phyloP scores from a whole-genome alignment of 202 grass and related monocot species.

The Schoenoplectus triqueter region DNA sequence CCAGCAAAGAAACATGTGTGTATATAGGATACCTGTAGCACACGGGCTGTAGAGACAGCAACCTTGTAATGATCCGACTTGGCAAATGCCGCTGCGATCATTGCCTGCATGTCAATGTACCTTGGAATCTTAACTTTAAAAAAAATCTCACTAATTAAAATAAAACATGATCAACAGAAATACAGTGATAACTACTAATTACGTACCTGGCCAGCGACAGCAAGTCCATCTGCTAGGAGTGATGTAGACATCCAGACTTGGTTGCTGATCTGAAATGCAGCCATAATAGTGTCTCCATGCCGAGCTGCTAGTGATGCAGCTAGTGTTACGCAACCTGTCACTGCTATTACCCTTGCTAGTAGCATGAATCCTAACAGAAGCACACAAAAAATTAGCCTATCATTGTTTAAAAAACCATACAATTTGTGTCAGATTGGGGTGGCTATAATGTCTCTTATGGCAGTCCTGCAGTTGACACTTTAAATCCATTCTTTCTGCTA shows the following conservation, averaged over 20 bases:
- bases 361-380: slow-evolving; percentile 74
- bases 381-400: slow-evolving; percentile 27
- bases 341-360: slow-evolving; percentile 86
- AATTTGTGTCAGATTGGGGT: neutral
- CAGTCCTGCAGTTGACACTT: neutral
- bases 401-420: neutral
- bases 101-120: slow-evolving; percentile 59
- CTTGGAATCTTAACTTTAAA: neutral
- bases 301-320: slow-evolving; percentile 86
- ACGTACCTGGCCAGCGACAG: slow-evolving; percentile 89
- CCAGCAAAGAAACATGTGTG: neutral
- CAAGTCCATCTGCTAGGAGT: slow-evolving; percentile 90
- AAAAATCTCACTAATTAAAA: neutral
- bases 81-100: slow-evolving; percentile 83
- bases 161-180: neutral
- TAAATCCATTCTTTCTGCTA: slow-evolving; percentile 13
- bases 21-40: slow-evolving; percentile 65
- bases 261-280: slow-evolving; percentile 88
- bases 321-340: slow-evolving; percentile 91
- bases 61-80: slow-evolving; percentile 75
- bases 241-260: slow-evolving; percentile 97
- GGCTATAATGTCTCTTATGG: neutral
- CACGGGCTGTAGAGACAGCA: slow-evolving; percentile 64
- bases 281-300: slow-evolving; percentile 77
- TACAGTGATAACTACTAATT: neutral